These are phyloP conservation scores for Combretum micranthum DNA, from an alignment of 345 rosid genomes.

Conservation along the genomic window DNA sequence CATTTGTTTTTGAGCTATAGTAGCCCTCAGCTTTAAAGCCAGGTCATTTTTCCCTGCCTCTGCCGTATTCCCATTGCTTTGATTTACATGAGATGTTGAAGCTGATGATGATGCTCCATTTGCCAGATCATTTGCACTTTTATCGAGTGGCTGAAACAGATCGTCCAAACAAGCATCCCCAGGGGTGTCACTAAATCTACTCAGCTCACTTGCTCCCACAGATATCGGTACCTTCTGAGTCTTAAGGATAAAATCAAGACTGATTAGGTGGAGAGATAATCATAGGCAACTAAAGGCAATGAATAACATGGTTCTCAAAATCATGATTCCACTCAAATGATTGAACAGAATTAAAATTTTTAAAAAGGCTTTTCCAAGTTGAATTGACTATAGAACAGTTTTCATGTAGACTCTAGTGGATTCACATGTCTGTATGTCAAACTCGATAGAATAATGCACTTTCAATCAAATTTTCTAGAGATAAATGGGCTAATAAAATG, in stretches of 20 bases:
- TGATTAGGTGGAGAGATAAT: neutral
- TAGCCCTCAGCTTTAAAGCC: constrained; percentile 84
- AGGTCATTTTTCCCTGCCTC: constrained; percentile 82
- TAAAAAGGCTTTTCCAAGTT: no score
- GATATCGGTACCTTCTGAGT: constrained; percentile 41
- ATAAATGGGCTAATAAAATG: no score
- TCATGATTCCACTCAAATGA: no score
- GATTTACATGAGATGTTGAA: constrained; percentile 52
- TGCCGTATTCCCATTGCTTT: constrained; percentile 36
- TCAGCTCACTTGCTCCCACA: constrained; percentile 62
- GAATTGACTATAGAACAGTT: no score
- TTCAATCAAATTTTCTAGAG: no score
- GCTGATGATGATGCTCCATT: constrained; percentile 83
- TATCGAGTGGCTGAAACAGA: constrained; percentile 83
- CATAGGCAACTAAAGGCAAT: no score
- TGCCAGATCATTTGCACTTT: constrained; percentile 37
- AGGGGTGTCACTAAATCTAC: constrained; percentile 89
- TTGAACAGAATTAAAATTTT: no score
- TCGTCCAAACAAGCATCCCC: constrained; percentile 97
- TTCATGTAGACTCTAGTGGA: no score
- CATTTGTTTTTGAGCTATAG: constrained; percentile 92
- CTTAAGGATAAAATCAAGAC: constrained; percentile 30
- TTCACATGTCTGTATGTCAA: no score
- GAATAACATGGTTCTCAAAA: no score
- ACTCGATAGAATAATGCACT: no score